phyloP scores from a whole-genome alignment of 805 yeast species.

The Grigorovia transvaalensis region DNA sequence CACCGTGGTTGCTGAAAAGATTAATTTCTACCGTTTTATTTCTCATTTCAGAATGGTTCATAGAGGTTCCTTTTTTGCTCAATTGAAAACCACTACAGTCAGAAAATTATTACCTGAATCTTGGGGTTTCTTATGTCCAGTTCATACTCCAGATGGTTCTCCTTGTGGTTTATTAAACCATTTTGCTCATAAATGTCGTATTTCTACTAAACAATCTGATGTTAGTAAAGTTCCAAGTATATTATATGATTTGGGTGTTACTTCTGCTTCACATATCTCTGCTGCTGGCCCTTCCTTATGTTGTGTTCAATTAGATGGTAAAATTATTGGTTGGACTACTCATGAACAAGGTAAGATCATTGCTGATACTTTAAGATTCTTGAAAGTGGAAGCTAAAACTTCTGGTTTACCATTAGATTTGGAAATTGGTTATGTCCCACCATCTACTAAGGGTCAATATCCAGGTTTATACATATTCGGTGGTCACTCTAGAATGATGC shows the following conservation, averaged over 20 bases:
- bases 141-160: slow-evolving; percentile 98
- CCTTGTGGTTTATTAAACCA: slow-evolving; percentile 98
- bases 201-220: slow-evolving; percentile 68
- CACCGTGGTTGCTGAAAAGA: slow-evolving; percentile 97
- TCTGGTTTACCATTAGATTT: slow-evolving; percentile 68
- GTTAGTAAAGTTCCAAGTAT: slow-evolving; percentile 60
- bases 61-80: slow-evolving; percentile 98
- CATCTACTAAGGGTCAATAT: slow-evolving; percentile 90
- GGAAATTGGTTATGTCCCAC: slow-evolving; percentile 94
- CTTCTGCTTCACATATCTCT: slow-evolving; percentile 58
- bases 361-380: slow-evolving; percentile 81
- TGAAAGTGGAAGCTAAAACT: slow-evolving; percentile 78
- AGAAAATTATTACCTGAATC: slow-evolving; percentile 94
- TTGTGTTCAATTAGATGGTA: slow-evolving; percentile 91
- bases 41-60: slow-evolving; percentile 99
- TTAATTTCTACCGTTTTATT: slow-evolving; percentile 91
- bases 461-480: slow-evolving; percentile 92
- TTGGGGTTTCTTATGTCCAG: slow-evolving; percentile 99
- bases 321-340: slow-evolving; percentile 86
- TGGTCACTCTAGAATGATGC: slow-evolving; percentile 87
- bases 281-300: slow-evolving; percentile 83
- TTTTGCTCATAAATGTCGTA: slow-evolving; percentile 87
- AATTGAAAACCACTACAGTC: slow-evolving; percentile 92
- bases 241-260: slow-evolving; percentile 65
- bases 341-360: slow-evolving; percentile 79